Evolutionary conservation across 2,329 filamentous ascomycete genomes (phyloP), one percentile per base, ranked within the genome.

Genomic region (Stachybotrys chartarum): DNA sequence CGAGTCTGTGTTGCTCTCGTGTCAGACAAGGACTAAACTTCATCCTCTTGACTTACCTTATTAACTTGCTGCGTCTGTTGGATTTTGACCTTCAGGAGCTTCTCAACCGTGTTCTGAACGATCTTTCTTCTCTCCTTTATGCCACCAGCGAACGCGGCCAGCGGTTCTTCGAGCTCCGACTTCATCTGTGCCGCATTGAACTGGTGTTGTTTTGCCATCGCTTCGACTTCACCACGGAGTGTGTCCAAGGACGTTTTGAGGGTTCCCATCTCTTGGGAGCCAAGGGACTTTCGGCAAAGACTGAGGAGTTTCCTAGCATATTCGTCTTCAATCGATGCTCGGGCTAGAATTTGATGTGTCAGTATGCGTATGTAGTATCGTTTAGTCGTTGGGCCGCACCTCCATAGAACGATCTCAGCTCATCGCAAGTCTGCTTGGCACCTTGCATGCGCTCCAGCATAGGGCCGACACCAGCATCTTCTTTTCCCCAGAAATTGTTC

Each of bases 401-500:
- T 59, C 80, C 85, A 72, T 99, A 99, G 75, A 99, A 99, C 10
- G 87, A 79, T 68, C 90, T 93, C 52, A 99, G 74, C 74, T 99
- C 94, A 73, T 99, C 95, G 70, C 88, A 92, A 30, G 94, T 97
- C 66, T 88, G 85, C 78, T 99, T 99, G 51, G 94, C 91, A 72
- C 86, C 87, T 68, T 91, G 87, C 91, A 99, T 96, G 67, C 94
- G 93, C 71, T 93, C 90, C 32, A 99, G 81, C 67, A 99, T 83
- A 56, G 94, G 95, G 50, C 81, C 81, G 67, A 99, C 92, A 69
- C 94, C 95, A 53, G 93, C 94, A 79, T 99, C 94, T 71, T 97
- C 93, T 79, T 96, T 97, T 60, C 94, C 94, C 94, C 94, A 99
- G 74, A 99, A 99, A 72, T 99, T 99, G 77, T 99, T 99, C 66